phyloP scores from a whole-genome alignment of 768 basidiomycete genomes.

The Leccinellum albellum region DNA sequence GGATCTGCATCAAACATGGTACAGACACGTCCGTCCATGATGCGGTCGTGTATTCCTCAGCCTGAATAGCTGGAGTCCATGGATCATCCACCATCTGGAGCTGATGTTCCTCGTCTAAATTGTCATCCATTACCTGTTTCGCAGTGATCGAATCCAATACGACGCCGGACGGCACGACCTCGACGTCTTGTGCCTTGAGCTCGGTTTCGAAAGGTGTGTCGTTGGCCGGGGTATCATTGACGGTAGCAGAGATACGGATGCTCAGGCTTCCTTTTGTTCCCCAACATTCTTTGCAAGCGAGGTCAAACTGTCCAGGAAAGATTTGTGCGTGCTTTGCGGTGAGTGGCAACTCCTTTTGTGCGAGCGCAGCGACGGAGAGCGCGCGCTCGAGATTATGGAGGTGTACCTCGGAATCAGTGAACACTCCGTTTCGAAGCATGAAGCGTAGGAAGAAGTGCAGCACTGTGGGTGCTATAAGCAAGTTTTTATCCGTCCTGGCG shows the following conservation, averaged over 20 bases:
- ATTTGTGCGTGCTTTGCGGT: slow-evolving; percentile 36
- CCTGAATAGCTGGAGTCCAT: slow-evolving; percentile 22
- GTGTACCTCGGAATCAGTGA: slow-evolving; percentile 30
- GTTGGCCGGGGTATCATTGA: not conserved
- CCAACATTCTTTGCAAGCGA: slow-evolving; percentile 49
- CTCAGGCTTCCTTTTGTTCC: slow-evolving; percentile 38
- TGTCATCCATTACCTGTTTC: slow-evolving; percentile 29
- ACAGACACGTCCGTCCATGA: slow-evolving; percentile 28
- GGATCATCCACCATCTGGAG: slow-evolving; percentile 19
- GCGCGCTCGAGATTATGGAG: slow-evolving; percentile 39
- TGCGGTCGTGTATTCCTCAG: slow-evolving; percentile 24
- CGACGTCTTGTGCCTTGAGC: slow-evolving; percentile 33
- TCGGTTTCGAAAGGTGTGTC: slow-evolving; percentile 34
- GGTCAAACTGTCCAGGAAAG: slow-evolving; percentile 44
- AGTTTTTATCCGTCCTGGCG: slow-evolving; percentile 41
- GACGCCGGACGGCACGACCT: slow-evolving; percentile 19
- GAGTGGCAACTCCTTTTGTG: slow-evolving; percentile 39
- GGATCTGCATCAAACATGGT: slow-evolving; percentile 34
- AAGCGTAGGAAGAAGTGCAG: slow-evolving; percentile 45
- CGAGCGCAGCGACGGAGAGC: slow-evolving; percentile 37
- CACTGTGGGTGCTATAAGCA: slow-evolving; percentile 40
- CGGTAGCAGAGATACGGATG: slow-evolving; percentile 16
- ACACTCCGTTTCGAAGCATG: slow-evolving; percentile 40
- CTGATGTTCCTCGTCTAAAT: slow-evolving; percentile 18
- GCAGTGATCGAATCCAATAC: slow-evolving; percentile 29